Evolutionary conservation across 441 rosid genomes (phyloP).

Genomic region (Adansonia grandidieri): DNA sequence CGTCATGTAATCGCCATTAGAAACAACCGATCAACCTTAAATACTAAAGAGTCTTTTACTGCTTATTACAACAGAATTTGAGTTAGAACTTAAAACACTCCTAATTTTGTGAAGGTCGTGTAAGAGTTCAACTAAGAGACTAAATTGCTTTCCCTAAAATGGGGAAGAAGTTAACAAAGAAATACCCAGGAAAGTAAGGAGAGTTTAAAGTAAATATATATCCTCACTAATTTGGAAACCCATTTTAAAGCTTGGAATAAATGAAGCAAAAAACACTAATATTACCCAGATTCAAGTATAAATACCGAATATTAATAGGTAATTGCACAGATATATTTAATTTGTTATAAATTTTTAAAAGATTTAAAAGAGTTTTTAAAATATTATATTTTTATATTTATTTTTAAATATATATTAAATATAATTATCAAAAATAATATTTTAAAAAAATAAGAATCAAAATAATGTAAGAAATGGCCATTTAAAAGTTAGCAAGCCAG

Average conservation of each 20-base stretch:
- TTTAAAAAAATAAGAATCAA: no score
- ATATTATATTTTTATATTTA: no score
- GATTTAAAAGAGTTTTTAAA: no score
- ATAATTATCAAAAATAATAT: no score
- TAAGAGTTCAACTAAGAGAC: neutral
- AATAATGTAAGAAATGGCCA: neutral
- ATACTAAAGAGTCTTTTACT: neutral
- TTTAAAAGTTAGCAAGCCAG: neutral
- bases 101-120: neutral
- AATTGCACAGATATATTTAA: no score
- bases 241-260: neutral
- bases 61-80: neutral
- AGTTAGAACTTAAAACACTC: neutral
- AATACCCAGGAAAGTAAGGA: neutral
- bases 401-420: no score
- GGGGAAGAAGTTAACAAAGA: neutral
- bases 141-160: neutral
- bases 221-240: no score
- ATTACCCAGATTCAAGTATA: no score
- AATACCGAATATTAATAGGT: no score
- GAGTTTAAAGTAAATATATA: neutral
- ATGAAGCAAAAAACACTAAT: neutral
- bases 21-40: neutral
- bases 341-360: no score
- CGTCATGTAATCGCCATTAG: conserved; percentile 27